Percentiles rank a stretch among this genome's conserved stretches.
phyloP scores from a whole-genome alignment of 2,329 filamentous ascomycete genomes.

The Penicillium psychrosexuale region DNA sequence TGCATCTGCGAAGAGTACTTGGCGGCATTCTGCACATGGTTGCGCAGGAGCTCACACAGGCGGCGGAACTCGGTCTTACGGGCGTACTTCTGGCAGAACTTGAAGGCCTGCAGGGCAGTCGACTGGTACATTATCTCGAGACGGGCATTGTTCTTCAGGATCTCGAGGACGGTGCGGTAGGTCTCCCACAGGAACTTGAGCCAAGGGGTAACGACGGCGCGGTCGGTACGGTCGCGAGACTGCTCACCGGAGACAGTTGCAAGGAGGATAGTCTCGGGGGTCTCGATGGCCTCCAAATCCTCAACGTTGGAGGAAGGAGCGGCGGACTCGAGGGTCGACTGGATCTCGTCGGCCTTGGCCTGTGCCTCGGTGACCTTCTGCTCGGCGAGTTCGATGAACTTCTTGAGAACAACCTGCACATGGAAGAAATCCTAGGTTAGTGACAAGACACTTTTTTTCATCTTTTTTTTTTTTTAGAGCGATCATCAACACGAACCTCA shows the following conservation, averaged over 20 bases:
- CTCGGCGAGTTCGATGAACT: constrained; percentile 95
- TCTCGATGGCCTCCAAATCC: constrained; percentile 94
- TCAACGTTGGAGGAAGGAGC: constrained; percentile 74
- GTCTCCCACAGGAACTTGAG: constrained; percentile 99
- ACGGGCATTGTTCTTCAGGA: constrained; percentile 97
- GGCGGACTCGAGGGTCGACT: constrained; percentile 77
- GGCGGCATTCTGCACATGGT: constrained; percentile 97
- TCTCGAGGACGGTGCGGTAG: constrained; percentile 96
- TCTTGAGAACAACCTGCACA: constrained; percentile 75
- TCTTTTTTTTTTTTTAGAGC: background rate
- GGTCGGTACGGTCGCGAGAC: constrained; percentile 93
- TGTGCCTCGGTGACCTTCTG: constrained; percentile 95
- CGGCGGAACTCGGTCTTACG: constrained; percentile 99
- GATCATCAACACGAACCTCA: constrained; percentile 57
- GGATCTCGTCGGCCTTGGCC: constrained; percentile 91
- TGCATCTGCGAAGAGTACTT: constrained; percentile 99
- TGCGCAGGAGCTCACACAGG: constrained; percentile 94
- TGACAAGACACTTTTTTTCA: background rate
- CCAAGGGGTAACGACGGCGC: constrained; percentile 97
- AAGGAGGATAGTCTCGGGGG: constrained; percentile 94
- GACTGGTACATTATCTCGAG: constrained; percentile 98
- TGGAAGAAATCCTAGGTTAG: constrained; percentile 33
- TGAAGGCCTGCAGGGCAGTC: constrained; percentile 96
- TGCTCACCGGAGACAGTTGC: constrained; percentile 98
- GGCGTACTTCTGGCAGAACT: constrained; percentile 97